Evolutionary conservation across 768 basidiomycete genomes (phyloP).

Genomic region (Myochromella boudieri): DNA sequence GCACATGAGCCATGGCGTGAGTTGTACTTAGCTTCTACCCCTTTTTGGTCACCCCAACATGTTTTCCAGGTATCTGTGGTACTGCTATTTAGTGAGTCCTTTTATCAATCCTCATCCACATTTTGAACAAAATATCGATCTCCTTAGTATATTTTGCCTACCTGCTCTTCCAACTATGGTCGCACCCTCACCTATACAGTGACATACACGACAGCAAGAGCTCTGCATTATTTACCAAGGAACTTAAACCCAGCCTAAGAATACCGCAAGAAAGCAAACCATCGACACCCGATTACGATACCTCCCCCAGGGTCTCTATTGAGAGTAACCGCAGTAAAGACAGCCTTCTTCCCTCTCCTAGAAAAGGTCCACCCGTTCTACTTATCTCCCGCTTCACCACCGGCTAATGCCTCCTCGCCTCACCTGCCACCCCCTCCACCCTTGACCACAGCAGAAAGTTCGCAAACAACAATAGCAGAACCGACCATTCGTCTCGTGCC

Average conservation of each 20-base stretch:
- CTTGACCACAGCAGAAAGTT: not conserved
- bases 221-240: conserved; percentile 29
- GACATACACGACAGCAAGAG: conserved; percentile 47
- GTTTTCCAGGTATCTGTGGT: conserved; percentile 71
- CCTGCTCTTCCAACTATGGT: conserved; percentile 78
- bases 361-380: not conserved
- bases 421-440: not conserved
- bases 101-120: too few relatives aligned
- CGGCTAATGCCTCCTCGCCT: conserved; percentile 1
- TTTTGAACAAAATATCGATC: too few relatives aligned
- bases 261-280: not conserved
- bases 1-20: conserved; percentile 75
- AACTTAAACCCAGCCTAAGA: not conserved
- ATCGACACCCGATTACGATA: not conserved
- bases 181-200: conserved; percentile 70
- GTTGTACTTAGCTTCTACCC: conserved; percentile 21
- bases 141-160: conserved; percentile 67
- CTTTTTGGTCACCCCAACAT: too few relatives aligned
- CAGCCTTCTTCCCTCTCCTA: not conserved
- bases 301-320: not conserved
- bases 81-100: conserved; percentile 71
- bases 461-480: conserved; percentile 7
- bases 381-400: not conserved
- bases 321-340: conserved; percentile 1
- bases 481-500: conserved; percentile 16